Evolutionary conservation across 768 basidiomycete species (phyloP).

Genomic region (Boletus edulis): DNA sequence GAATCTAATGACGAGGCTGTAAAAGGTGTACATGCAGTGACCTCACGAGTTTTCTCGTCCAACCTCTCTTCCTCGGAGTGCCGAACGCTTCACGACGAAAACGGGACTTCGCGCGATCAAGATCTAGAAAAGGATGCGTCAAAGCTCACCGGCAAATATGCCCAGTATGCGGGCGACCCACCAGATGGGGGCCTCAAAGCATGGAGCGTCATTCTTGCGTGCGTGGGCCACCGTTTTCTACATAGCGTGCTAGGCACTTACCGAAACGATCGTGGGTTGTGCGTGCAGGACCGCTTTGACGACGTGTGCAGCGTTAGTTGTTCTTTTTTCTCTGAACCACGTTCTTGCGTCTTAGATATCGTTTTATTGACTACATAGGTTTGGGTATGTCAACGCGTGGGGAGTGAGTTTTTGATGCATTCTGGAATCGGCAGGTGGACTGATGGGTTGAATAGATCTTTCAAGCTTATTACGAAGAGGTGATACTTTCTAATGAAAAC

Average conservation of each 20-base stretch:
- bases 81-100: constrained; percentile 15
- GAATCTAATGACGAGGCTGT: not conserved
- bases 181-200: constrained; percentile 32
- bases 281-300: constrained; percentile 19
- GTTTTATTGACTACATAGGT: constrained; percentile 30
- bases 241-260: not conserved
- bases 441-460: constrained; percentile 48
- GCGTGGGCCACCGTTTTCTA: not conserved
- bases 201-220: constrained; percentile 31
- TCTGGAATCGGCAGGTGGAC: not conserved
- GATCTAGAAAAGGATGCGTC: constrained; percentile 7
- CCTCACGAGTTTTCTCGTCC: not conserved
- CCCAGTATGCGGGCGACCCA: constrained; percentile 18
- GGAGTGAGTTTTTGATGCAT: constrained; percentile 47
- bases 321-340: not conserved
- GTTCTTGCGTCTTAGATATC: not conserved
- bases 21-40: no score
- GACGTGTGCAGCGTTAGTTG: constrained; percentile 41
- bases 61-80: not conserved
- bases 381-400: constrained; percentile 75
- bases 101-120: not conserved
- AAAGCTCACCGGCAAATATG: constrained; percentile 10
- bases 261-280: not conserved
- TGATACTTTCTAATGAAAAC: constrained; percentile 44
- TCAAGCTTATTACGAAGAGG: constrained; percentile 67